Conservation (phyloP, 31 red algal genomes). For the Endocladia muricata region DNA sequence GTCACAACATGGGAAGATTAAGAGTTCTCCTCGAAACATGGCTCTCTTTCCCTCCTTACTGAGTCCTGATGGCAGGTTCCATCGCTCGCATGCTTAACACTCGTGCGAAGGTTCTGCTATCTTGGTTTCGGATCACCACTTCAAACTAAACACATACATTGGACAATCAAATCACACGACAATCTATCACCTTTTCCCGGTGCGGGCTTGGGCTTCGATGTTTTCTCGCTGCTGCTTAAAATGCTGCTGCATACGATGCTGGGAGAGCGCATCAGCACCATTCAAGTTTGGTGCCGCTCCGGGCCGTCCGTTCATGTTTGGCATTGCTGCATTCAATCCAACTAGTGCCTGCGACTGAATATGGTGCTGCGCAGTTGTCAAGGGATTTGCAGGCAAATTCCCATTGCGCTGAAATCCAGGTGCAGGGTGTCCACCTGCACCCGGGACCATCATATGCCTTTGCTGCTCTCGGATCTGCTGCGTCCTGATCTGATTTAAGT, state of each 20-base stretch:
- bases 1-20: constrained; percentile 16
- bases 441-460: constrained; percentile 1
- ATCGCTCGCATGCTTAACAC: too few species aligned
- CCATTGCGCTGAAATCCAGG: not conserved
- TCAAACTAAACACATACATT: too few species aligned
- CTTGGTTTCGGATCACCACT: too few species aligned
- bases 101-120: too few species aligned
- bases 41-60: too few species aligned
- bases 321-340: constrained; percentile 10
- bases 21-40: too few species aligned
- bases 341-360: not conserved
- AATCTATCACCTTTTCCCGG: constrained; percentile 19
- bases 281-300: not conserved
- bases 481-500: too few species aligned
- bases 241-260: constrained; percentile 6
- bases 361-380: not conserved
- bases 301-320: not conserved
- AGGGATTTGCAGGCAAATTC: not conserved
- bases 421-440: not conserved
- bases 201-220: constrained; percentile 15
- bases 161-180: too few species aligned
- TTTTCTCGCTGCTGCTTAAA: constrained; percentile 30
- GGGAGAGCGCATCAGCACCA: not conserved
- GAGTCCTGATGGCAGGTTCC: too few species aligned
- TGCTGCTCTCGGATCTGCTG: constrained; percentile 21